These are phyloP conservation scores for Candida sojae DNA, from an alignment of 1,139 yeast species.

Conservation along the genomic window DNA sequence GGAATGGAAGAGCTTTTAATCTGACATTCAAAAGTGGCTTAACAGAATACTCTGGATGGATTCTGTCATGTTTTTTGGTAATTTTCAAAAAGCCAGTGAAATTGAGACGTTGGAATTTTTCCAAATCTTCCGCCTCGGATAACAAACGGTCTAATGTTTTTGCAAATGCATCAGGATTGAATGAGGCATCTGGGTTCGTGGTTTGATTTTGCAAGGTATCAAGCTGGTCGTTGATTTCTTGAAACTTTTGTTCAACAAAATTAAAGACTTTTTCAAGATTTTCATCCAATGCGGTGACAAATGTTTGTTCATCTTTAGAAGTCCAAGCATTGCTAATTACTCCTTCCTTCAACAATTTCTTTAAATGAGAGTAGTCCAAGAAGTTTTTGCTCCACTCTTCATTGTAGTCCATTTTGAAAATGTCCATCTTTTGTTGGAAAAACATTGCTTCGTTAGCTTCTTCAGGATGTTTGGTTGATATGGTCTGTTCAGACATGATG, in stretches of 20 bases:
- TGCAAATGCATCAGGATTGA: conserved; percentile 61
- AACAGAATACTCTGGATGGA: conserved; percentile 84
- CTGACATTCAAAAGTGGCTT: conserved; percentile 87
- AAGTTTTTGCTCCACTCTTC: background rate
- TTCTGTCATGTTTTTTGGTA: conserved; percentile 92
- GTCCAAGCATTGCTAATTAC: conserved; percentile 65
- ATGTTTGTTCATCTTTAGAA: conserved; percentile 79
- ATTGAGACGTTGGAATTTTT: conserved; percentile 85
- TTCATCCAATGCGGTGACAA: conserved; percentile 78
- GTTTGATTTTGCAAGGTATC: conserved; percentile 57
- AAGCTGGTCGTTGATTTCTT: conserved; percentile 65
- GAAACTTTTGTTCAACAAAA: conserved; percentile 75
- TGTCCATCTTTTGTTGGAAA: conserved; percentile 1
- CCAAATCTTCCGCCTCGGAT: conserved; percentile 79
- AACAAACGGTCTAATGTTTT: conserved; percentile 70
- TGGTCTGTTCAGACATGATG: background rate
- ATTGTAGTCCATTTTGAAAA: conserved; percentile 1
- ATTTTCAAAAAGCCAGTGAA: conserved; percentile 94
- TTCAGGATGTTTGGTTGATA: background rate
- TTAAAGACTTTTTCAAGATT: conserved; percentile 93
- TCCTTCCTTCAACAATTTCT: conserved; percentile 80
- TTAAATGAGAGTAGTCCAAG: conserved; percentile 62
- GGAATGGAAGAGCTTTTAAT: conserved; percentile 84
- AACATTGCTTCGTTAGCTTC: background rate
- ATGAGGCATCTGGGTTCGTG: conserved; percentile 30